phyloP scores from a whole-genome alignment of 148 eudicot species.

The Rhododendron williamsianum region DNA sequence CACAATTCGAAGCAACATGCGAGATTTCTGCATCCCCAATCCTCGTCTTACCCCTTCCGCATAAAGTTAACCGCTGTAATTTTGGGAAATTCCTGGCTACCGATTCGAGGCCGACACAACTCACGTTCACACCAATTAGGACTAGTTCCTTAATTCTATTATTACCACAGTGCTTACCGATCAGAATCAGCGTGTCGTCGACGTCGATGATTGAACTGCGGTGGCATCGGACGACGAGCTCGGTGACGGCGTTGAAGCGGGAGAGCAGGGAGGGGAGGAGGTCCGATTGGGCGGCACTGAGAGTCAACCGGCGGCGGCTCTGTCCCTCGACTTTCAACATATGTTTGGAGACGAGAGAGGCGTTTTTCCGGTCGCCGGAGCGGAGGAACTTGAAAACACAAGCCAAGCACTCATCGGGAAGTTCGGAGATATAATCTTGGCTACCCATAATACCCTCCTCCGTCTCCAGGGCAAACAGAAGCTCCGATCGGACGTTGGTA shows the following conservation, averaged over 20 bases:
- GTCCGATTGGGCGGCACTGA: constrained; percentile 27
- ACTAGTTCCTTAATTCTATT: constrained; percentile 52
- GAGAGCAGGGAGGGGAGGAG: constrained; percentile 27
- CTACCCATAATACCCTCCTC: neutral
- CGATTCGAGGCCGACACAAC: constrained; percentile 39
- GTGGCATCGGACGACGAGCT: constrained; percentile 43
- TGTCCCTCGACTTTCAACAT: constrained; percentile 44
- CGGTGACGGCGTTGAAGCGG: constrained; percentile 47
- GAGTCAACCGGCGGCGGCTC: constrained; percentile 38
- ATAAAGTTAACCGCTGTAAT: constrained; percentile 59
- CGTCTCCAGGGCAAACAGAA: neutral
- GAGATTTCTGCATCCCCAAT: constrained; percentile 62
- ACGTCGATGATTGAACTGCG: constrained; percentile 25
- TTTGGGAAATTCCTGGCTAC: constrained; percentile 45
- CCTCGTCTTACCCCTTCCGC: constrained; percentile 48
- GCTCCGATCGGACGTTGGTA: neutral
- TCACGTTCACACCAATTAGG: constrained; percentile 60
- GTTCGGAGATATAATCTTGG: constrained; percentile 21
- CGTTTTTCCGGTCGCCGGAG: constrained; percentile 27
- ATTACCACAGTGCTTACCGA: constrained; percentile 41
- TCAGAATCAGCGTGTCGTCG: constrained; percentile 30
- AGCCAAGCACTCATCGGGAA: constrained; percentile 51
- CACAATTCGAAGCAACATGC: constrained; percentile 52
- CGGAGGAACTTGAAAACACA: constrained; percentile 27
- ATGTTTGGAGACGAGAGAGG: constrained; percentile 34